phyloP scores from a whole-genome alignment of 2,329 filamentous ascomycete genomes.

The Fonsecaea erecta region DNA sequence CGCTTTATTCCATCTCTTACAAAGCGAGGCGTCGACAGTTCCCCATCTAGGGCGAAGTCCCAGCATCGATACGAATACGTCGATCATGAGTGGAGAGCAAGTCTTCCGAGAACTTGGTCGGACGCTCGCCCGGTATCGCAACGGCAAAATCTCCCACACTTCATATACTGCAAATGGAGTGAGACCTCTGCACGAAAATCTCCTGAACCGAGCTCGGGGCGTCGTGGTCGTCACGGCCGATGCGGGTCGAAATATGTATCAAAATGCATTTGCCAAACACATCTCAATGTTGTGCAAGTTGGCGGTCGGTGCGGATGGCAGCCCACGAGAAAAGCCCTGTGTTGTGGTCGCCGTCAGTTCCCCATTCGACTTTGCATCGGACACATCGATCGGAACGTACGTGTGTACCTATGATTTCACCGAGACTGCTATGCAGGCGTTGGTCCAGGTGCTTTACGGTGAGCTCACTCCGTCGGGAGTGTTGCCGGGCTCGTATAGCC shows the following conservation, averaged over 20 bases:
- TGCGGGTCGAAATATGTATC: conserved; percentile 90
- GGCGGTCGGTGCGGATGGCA: conserved; percentile 46
- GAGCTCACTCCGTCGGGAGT: conserved; percentile 65
- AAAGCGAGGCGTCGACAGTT: conserved; percentile 46
- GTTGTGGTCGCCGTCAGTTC: conserved; percentile 93
- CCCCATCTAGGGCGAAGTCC: conserved; percentile 44
- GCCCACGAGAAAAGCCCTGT: conserved; percentile 72
- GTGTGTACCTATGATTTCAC: conserved; percentile 97
- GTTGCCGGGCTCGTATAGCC: conserved; percentile 73
- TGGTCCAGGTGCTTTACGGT: conserved; percentile 83
- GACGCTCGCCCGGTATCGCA: conserved; percentile 81
- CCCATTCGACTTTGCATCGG: conserved; percentile 95
- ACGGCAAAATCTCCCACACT: conserved; percentile 86
- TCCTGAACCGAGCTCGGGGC: conserved; percentile 84
- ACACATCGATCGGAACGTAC: conserved; percentile 86
- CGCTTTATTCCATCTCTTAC: conserved; percentile 70
- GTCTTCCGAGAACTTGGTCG: conserved; percentile 90
- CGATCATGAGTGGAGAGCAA: conserved; percentile 86
- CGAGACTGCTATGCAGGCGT: conserved; percentile 82
- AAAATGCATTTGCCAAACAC: conserved; percentile 93
- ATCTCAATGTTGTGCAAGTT: conserved; percentile 84
- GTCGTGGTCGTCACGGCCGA: conserved; percentile 93
- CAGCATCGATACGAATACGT: conserved; percentile 62
- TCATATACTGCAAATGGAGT: conserved; percentile 95
- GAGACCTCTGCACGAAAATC: conserved; percentile 86